phyloP scores from a whole-genome alignment of 1,284 basidiomycete genomes.

The Apiotrichum sp. region DNA sequence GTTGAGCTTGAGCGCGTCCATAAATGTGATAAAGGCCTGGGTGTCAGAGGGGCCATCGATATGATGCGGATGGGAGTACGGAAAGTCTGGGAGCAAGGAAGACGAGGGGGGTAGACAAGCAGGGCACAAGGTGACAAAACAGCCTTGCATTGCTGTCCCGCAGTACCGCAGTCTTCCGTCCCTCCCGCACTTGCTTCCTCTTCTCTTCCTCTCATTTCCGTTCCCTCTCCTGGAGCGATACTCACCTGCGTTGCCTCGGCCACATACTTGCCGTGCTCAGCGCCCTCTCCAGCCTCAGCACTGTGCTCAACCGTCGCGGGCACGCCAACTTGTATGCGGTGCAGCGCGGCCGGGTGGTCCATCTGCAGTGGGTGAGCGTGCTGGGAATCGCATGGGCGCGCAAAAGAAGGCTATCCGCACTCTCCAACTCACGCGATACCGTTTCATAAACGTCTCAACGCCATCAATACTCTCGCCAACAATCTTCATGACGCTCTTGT shows the following conservation, averaged over 20 bases:
- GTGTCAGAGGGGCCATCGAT: not conserved
- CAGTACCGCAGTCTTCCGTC: not conserved
- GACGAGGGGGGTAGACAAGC: too few species aligned
- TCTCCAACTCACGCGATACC: slow-evolving; percentile 62
- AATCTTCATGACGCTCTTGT: slow-evolving; percentile 93
- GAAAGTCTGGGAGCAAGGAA: too few species aligned
- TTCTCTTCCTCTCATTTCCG: too few species aligned
- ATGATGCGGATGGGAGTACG: too few species aligned
- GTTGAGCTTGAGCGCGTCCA: slow-evolving; percentile 91
- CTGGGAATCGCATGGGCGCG: too few species aligned
- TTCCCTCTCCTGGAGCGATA: slow-evolving; percentile 2
- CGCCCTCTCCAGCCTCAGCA: slow-evolving; percentile 63
- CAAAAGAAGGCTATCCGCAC: slow-evolving; percentile 9
- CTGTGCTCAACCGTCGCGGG: slow-evolving; percentile 92
- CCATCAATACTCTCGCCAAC: slow-evolving; percentile 76
- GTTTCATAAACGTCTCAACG: slow-evolving; percentile 83
- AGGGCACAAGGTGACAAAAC: not conserved
- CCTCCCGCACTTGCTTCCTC: too few species aligned
- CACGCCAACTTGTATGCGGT: slow-evolving; percentile 84
- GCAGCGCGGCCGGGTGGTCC: slow-evolving; percentile 88
- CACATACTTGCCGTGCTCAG: slow-evolving; percentile 94
- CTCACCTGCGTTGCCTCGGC: slow-evolving; percentile 91
- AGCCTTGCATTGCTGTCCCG: not conserved
- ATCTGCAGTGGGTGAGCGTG: slow-evolving; percentile 54
- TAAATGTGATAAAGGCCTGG: slow-evolving; percentile 94